Conservation (phyloP, 2,329 filamentous ascomycete genomes). For the Sporothrix luriei region DNA sequence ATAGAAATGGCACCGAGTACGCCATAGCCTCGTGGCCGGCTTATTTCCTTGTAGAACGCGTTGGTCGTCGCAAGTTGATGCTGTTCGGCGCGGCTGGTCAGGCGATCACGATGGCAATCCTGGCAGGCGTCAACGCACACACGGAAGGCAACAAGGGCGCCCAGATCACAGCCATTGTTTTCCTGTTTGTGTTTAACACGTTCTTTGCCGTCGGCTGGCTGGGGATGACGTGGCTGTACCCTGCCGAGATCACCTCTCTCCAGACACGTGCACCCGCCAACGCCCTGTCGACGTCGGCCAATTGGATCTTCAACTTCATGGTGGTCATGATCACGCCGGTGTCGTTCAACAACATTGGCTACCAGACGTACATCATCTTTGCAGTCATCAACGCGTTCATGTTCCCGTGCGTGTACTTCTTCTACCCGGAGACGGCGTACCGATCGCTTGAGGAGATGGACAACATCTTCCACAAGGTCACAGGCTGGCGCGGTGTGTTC, state of each 20-base stretch:
- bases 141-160: slow-evolving; percentile 43
- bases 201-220: slow-evolving; percentile 58
- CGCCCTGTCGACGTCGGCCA: slow-evolving; percentile 54
- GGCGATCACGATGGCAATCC: slow-evolving; percentile 57
- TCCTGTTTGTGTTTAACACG: slow-evolving; percentile 57
- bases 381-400: slow-evolving; percentile 57
- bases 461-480: slow-evolving; percentile 60
- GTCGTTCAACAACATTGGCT: slow-evolving; percentile 56
- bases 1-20: slow-evolving; percentile 35
- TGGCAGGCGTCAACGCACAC: slow-evolving; percentile 46
- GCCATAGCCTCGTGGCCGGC: slow-evolving; percentile 34
- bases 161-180: slow-evolving; percentile 39
- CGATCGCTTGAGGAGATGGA: slow-evolving; percentile 70
- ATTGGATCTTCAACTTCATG: slow-evolving; percentile 50
- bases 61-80: slow-evolving; percentile 38
- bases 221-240: slow-evolving; percentile 61
- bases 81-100: slow-evolving; percentile 59
- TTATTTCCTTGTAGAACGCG: slow-evolving; percentile 36
- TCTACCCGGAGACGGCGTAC: slow-evolving; percentile 57
- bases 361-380: slow-evolving; percentile 60
- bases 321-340: slow-evolving; percentile 66
- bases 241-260: slow-evolving; percentile 59
- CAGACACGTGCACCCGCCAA: slow-evolving; percentile 59
- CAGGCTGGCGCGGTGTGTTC: slow-evolving; percentile 48
- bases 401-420: slow-evolving; percentile 55